A percentile compares a stretch with the other conserved stretches of the same genome.
These are phyloP conservation scores for Macrophomina pseudophaseolina DNA, from an alignment of 2,329 filamentous ascomycete species.

Conservation along the genomic window DNA sequence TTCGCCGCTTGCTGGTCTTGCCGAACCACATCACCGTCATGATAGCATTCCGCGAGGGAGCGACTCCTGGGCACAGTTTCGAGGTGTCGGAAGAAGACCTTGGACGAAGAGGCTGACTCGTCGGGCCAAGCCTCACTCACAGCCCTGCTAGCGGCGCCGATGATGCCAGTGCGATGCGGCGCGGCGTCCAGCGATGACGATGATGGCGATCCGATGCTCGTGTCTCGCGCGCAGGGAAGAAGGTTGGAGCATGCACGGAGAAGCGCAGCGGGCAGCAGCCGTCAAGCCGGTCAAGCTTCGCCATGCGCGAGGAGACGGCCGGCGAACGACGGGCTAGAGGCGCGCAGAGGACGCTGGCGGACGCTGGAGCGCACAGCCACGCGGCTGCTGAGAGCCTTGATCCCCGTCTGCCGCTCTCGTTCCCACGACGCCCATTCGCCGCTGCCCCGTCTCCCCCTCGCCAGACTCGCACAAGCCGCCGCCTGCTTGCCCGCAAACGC, in stretches of 20 bases:
- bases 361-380: slow-evolving; percentile 4
- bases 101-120: slow-evolving; percentile 13
- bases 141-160: slow-evolving; percentile 22
- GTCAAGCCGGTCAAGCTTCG: neutral
- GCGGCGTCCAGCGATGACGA: slow-evolving; percentile 20
- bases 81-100: neutral
- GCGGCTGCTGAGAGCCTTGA: neutral
- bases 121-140: slow-evolving; percentile 21
- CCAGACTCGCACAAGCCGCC: slow-evolving; percentile 5
- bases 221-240: neutral
- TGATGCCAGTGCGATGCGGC: slow-evolving; percentile 7
- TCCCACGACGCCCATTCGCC: slow-evolving; percentile 3
- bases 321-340: neutral
- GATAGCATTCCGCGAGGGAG: neutral
- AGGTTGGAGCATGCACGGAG: neutral
- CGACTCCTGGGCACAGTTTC: neutral
- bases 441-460: neutral
- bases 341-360: neutral
- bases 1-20: slow-evolving; percentile 21
- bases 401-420: neutral
- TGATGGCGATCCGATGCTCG: neutral
- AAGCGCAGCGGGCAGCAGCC: neutral
- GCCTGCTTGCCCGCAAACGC: neutral
- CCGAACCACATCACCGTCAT: slow-evolving; percentile 19
- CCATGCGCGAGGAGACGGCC: neutral